Base-by-base conservation (phyloP, 345 rosid species). In the Boechera retrofracta region DNA sequence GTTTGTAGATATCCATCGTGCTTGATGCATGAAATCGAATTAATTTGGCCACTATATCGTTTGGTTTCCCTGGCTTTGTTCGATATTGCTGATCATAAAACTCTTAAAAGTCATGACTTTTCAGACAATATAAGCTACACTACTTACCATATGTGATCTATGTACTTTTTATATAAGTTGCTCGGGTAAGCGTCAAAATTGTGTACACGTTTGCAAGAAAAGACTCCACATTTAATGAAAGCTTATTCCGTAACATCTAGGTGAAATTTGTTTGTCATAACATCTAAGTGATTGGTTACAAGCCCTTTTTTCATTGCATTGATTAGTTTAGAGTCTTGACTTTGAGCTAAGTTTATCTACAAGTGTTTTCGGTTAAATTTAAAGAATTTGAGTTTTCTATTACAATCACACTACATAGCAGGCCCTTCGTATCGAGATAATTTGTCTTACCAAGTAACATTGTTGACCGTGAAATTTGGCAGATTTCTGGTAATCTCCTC, bases 401-500 rank as follows among this genome's bases (percentile, higher is more conserved):
- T 29, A 28, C 74, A 62, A 32, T 36, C 31, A 57, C 35, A 36
- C 31, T 45, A 67, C 45, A 69, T 44, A 24, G 32, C 1, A 76
- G 24, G 24, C 5, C 6, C 24, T 42, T 44, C 15, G 36, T 31
- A 5, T 71, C 21, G 29, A 54, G 59, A 48, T 48, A 8, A 5
- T 49, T 57, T 26, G 2, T 21, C 24, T 66, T 32, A 29, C 16
- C 67, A 5, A 67, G 66, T 55, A 10, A 16, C 29, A 55, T 63
- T 0, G 0, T 52, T 67, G 42, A 21, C 44, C 29, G 5, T 75
- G 12, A 61, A 52, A 32, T n/a, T 36, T 76, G 80, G 60, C 89
- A 95, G 99, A 28, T 95, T 89, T 84, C 83, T 95, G 76, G 76
- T 72, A 47, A 48, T 92, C 56, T 91, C 99, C 9, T 83, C 99